Conservation (phyloP, 2,329 filamentous ascomycete genomes). For the Trichoderma polysporum region DNA sequence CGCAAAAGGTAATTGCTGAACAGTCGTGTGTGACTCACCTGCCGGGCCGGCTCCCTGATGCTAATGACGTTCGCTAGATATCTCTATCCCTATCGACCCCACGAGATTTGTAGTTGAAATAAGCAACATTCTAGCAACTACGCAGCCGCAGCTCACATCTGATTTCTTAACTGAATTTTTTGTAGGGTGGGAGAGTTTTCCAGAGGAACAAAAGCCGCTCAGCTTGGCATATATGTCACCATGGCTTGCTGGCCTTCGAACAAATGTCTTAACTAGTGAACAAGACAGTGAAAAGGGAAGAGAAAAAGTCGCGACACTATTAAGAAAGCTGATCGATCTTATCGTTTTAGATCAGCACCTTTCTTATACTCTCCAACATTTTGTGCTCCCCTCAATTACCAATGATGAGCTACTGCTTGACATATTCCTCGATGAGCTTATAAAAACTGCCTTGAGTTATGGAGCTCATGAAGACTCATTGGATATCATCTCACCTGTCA, state of each 20-base stretch:
- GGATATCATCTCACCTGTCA: conserved; percentile 61
- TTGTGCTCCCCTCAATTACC: conserved; percentile 63
- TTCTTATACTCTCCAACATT: conserved; percentile 61
- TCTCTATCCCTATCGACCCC: conserved; percentile 62
- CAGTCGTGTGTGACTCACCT: background rate
- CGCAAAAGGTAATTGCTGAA: conserved; percentile 51
- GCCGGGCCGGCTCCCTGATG: conserved; percentile 1
- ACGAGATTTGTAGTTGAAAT: conserved; percentile 65
- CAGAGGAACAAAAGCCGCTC: conserved; percentile 64
- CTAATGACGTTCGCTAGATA: conserved; percentile 42
- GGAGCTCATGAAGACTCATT: conserved; percentile 58
- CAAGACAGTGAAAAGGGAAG: conserved; percentile 63
- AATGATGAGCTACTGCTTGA: conserved; percentile 65
- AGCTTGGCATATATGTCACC: conserved; percentile 70
- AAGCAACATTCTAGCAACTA: conserved; percentile 60
- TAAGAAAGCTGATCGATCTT: conserved; percentile 66
- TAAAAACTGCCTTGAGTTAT: conserved; percentile 60
- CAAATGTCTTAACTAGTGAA: conserved; percentile 58
- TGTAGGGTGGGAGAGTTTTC: conserved; percentile 69
- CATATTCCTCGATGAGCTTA: conserved; percentile 65
- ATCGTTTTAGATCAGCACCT: conserved; percentile 60
- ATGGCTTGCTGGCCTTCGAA: conserved; percentile 63
- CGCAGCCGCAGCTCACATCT: conserved; percentile 65
- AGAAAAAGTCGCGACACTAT: conserved; percentile 63
- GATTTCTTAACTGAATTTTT: conserved; percentile 75